A percentile compares a stretch with the other conserved stretches of the same genome.
Evolutionary conservation across 352 stramenopile species (phyloP).

Genomic region (Albugo candida): DNA sequence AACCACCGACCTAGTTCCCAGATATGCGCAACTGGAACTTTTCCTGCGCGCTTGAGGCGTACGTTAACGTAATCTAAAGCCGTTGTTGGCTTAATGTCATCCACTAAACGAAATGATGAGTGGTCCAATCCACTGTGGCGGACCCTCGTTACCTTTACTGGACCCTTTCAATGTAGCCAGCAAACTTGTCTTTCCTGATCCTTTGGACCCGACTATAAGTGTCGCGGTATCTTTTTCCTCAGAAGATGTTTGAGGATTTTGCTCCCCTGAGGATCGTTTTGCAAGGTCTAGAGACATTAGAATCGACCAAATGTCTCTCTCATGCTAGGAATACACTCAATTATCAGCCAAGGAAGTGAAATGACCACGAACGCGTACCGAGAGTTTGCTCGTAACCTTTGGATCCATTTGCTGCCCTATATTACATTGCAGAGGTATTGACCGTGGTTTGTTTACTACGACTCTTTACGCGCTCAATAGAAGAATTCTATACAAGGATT

Average conservation of each 20-base stretch:
- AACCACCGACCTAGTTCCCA: conserved; percentile 60
- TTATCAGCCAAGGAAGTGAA: too few species aligned
- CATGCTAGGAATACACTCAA: too few species aligned
- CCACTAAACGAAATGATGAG: conserved; percentile 11
- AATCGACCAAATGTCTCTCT: too few species aligned
- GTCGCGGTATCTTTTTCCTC: conserved; percentile 59
- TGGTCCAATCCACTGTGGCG: conserved; percentile 3
- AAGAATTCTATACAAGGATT: too few species aligned
- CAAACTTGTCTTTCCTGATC: conserved; percentile 69
- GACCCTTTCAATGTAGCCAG: conserved; percentile 19
- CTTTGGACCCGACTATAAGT: conserved; percentile 39
- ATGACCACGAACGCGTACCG: too few species aligned
- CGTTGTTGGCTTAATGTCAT: conserved; percentile 81
- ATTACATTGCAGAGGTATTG: too few species aligned
- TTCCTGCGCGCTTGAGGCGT: conserved; percentile 27
- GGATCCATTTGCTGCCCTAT: too few species aligned
- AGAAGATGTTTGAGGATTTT: neutral
- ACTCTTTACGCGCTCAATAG: too few species aligned
- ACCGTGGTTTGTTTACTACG: too few species aligned
- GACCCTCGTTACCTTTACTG: neutral
- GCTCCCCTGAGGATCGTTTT: neutral
- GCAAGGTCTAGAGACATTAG: too few species aligned
- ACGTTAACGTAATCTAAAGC: conserved; percentile 84
- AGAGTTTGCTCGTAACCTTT: too few species aligned
- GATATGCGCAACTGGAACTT: conserved; percentile 62